phyloP scores from a whole-genome alignment of 495 filamentous ascomycete species.

The Aspergillus ostianus region DNA sequence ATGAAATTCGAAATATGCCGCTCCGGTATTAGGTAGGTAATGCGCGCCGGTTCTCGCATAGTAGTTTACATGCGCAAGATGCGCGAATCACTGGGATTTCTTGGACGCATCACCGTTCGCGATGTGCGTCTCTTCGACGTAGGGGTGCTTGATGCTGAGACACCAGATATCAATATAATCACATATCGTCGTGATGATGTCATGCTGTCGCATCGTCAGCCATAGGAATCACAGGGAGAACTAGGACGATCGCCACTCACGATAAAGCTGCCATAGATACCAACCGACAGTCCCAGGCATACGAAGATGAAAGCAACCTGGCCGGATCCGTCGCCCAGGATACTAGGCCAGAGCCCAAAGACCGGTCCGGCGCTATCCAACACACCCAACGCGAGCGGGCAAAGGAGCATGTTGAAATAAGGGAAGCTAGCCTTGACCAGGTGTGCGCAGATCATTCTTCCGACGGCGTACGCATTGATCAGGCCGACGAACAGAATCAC shows the following conservation, averaged over 20 bases:
- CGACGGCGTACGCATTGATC: slow-evolving; percentile 90
- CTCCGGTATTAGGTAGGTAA: not conserved
- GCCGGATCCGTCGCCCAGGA: slow-evolving; percentile 69
- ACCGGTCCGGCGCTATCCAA: slow-evolving; percentile 74
- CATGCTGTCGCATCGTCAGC: slow-evolving; percentile 46
- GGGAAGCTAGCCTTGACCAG: slow-evolving; percentile 82
- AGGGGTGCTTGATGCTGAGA: slow-evolving; percentile 81
- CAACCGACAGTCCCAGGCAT: slow-evolving; percentile 74
- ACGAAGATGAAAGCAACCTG: slow-evolving; percentile 84
- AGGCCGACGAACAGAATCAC: slow-evolving; percentile 85
- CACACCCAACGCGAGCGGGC: slow-evolving; percentile 69
- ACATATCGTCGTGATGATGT: slow-evolving; percentile 95
- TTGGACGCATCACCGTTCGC: slow-evolving; percentile 30
- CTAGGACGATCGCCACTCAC: slow-evolving; percentile 41
- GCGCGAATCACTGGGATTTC: slow-evolving; percentile 27
- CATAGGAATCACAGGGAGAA: not conserved
- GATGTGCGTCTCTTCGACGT: slow-evolving; percentile 30
- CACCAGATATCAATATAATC: slow-evolving; percentile 99
- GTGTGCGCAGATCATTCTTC: slow-evolving; percentile 92
- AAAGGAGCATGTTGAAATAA: slow-evolving; percentile 73
- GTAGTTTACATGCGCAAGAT: slow-evolving; percentile 17
- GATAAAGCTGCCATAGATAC: slow-evolving; percentile 93
- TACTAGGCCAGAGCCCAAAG: slow-evolving; percentile 74
- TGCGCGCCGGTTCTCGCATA: slow-evolving; percentile 1
- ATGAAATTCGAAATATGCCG: not conserved